phyloP scores from a whole-genome alignment of 345 rosid species.

The Anastatica hierochuntica region DNA sequence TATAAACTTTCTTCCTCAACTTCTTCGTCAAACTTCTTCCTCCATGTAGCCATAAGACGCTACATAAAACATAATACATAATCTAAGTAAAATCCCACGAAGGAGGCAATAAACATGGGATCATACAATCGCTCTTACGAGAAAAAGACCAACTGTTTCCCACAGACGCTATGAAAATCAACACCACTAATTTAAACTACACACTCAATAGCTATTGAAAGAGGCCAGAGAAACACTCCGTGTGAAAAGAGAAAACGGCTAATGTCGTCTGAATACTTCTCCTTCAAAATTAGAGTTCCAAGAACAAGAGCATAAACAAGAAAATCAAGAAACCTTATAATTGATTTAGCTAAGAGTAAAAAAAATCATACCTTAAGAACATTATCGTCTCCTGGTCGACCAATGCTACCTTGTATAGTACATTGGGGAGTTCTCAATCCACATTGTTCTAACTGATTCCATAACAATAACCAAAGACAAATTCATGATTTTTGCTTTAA shows the following conservation, averaged over 20 bases:
- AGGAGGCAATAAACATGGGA: too few species aligned
- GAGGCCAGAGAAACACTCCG: too few species aligned
- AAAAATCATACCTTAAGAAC: constrained; percentile 37
- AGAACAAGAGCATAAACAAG: background rate
- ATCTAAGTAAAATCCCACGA: too few species aligned
- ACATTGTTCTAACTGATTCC: constrained; percentile 62
- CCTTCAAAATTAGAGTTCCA: background rate
- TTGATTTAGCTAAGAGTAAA: too few species aligned
- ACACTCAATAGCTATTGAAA: background rate
- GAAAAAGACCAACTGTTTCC: background rate
- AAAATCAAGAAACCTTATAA: too few species aligned
- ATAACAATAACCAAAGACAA: background rate
- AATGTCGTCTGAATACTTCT: too few species aligned
- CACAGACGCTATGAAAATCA: background rate
- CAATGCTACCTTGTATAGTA: constrained; percentile 72
- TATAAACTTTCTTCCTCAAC: constrained; percentile 45
- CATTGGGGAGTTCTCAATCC: constrained; percentile 85
- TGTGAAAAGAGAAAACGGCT: background rate
- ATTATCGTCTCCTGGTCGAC: constrained; percentile 43
- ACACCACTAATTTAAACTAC: background rate
- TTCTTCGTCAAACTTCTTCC: constrained; percentile 61
- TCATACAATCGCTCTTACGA: background rate
- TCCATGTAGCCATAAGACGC: constrained; percentile 69
- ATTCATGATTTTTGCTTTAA: too few species aligned
- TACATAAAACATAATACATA: constrained; percentile 17